phyloP scores from a whole-genome alignment of 495 filamentous ascomycete species.

The Neurospora discreta region DNA sequence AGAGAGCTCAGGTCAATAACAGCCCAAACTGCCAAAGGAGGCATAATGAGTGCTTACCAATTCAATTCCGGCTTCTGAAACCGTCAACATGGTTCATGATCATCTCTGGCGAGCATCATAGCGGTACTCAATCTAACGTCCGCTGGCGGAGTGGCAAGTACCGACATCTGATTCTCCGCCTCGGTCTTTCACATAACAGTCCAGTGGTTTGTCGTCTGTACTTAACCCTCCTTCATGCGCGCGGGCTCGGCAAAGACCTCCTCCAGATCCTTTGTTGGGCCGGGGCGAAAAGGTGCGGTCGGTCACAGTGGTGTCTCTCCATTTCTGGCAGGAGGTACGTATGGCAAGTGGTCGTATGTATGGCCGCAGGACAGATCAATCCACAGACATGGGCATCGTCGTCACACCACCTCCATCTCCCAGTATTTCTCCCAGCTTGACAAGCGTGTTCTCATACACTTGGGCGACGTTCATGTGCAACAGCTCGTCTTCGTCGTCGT shows the following conservation, averaged over 20 bases:
- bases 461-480: constrained; percentile 55
- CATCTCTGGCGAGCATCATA: not conserved
- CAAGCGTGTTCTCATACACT: constrained; percentile 70
- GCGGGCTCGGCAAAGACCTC: not conserved
- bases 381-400: constrained; percentile 7
- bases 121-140: not conserved
- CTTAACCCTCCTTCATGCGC: not conserved
- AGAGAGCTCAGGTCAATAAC: not conserved
- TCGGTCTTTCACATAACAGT: not conserved
- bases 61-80: not conserved
- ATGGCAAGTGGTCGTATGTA: not conserved
- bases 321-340: not conserved
- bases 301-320: not conserved
- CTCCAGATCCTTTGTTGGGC: not conserved
- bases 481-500: constrained; percentile 33
- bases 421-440: constrained; percentile 53
- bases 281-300: not conserved
- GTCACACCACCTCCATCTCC: constrained; percentile 17
- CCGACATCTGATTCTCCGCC: not conserved
- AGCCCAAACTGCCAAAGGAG: not conserved
- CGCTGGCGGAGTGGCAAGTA: not conserved
- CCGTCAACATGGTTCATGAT: not conserved
- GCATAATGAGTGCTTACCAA: not conserved
- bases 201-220: not conserved
- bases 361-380: not conserved